Evolutionary conservation across 257 asterid genomes (phyloP).

Genomic region (Fraxinus quadrangulata): DNA sequence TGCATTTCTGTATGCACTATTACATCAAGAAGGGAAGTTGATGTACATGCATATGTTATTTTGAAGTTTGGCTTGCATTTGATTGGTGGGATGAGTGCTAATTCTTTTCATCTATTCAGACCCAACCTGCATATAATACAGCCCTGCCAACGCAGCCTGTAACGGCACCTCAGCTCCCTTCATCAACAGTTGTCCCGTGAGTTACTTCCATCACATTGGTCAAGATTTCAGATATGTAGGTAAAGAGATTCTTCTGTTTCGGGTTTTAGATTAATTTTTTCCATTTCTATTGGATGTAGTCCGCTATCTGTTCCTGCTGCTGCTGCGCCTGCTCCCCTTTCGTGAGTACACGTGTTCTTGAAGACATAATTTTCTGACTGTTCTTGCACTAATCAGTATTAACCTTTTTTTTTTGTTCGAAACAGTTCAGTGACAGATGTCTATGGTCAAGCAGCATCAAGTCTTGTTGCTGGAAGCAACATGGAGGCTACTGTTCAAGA

Average conservation of each 20-base stretch:
- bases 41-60: not conserved
- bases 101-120: constrained; percentile 30
- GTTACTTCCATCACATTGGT: constrained; percentile 31
- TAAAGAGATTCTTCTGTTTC: not conserved
- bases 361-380: not conserved
- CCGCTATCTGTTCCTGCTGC: constrained; percentile 44
- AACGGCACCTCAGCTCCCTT: constrained; percentile 57
- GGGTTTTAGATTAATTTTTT: not conserved
- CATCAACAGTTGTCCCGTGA: constrained; percentile 54
- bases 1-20: not conserved
- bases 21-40: not conserved
- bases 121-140: constrained; percentile 55
- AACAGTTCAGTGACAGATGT: constrained; percentile 64
- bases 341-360: constrained; percentile 47
- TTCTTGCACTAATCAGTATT: not conserved
- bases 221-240: constrained; percentile 21
- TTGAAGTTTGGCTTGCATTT: constrained; percentile 1
- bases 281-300: constrained; percentile 40
- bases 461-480: constrained; percentile 77
- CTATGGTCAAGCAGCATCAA: constrained; percentile 85
- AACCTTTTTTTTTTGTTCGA: constrained; percentile 16
- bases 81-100: not conserved
- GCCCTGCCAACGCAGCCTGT: constrained; percentile 59
- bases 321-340: constrained; percentile 30
- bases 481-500: constrained; percentile 79